Evolutionary conservation across 805 yeast species (phyloP).

Genomic region (Zygotorulaspora danielsina): DNA sequence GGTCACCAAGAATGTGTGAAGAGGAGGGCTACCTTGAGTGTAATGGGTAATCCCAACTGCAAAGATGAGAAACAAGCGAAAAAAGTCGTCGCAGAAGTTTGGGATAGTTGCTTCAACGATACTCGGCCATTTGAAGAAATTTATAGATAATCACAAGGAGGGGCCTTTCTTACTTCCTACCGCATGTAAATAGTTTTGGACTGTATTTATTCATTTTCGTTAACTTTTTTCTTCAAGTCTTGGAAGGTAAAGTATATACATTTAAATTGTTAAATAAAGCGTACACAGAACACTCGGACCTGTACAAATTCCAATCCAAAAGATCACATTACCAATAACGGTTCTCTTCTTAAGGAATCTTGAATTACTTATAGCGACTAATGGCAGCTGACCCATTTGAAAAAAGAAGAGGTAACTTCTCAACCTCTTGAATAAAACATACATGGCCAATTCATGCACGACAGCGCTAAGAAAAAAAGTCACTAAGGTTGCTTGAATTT

Average conservation of each 20-base stretch:
- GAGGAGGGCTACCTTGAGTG: constrained; percentile 83
- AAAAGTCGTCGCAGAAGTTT: constrained; percentile 76
- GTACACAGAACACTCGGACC: constrained; percentile 90
- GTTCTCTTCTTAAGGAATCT: constrained; percentile 51
- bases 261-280: constrained; percentile 68
- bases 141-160: constrained; percentile 58
- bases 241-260: not conserved
- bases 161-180: no score
- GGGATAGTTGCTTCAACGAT: constrained; percentile 89
- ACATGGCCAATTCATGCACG: constrained; percentile 92
- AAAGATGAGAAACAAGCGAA: constrained; percentile 67
- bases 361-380: constrained; percentile 60
- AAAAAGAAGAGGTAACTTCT: constrained; percentile 75
- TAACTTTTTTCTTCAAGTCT: no score
- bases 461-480: constrained; percentile 77
- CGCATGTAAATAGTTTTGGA: constrained; percentile 4
- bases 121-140: constrained; percentile 95
- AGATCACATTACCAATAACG: constrained; percentile 70
- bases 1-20: constrained; percentile 91
- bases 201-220: not conserved
- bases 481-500: constrained; percentile 63
- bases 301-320: constrained; percentile 87
- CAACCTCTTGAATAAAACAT: constrained; percentile 68
- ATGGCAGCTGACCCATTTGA: constrained; percentile 86
- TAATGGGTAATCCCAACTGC: constrained; percentile 82